Percentiles rank a stretch among this genome's conserved stretches.
Evolutionary conservation across 192 early-diverging fungal genomes (phyloP).

Genomic region (Entomortierella parvispora): DNA sequence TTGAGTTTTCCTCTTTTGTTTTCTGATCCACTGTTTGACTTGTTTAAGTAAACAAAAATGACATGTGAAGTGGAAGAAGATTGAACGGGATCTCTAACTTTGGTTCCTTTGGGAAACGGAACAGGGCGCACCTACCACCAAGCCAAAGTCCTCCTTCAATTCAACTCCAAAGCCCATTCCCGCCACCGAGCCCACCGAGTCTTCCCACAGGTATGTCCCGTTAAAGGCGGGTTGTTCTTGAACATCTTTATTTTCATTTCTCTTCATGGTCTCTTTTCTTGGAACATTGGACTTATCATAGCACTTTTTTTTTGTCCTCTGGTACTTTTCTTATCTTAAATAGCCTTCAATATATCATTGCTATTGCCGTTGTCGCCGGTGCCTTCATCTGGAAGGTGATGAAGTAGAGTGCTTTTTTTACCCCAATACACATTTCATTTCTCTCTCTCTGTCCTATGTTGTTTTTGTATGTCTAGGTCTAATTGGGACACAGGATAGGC

Average conservation of each 20-base stretch:
- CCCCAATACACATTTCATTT: neutral
- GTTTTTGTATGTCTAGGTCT: too few species aligned
- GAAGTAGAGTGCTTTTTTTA: neutral
- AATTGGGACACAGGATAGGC: too few species aligned
- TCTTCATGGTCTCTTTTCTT: too few species aligned
- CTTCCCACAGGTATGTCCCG: neutral
- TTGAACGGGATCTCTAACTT: neutral
- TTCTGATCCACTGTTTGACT: neutral
- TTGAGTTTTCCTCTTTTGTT: too few species aligned
- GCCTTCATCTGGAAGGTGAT: conserved; percentile 42
- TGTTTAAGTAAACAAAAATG: conserved; percentile 33
- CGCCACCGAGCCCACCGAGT: conserved; percentile 21
- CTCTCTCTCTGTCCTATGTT: neutral
- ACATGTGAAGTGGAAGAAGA: neutral
- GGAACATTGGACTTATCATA: too few species aligned
- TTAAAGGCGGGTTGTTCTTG: too few species aligned
- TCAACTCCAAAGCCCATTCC: conserved; percentile 43
- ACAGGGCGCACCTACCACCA: conserved; percentile 25
- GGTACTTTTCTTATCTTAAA: neutral
- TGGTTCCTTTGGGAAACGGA: neutral
- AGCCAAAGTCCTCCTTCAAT: conserved; percentile 20
- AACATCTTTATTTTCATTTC: too few species aligned
- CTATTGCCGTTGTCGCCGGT: conserved; percentile 39
- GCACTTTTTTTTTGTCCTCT: neutral
- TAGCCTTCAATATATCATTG: conserved; percentile 37